Evolutionary conservation across 2,329 filamentous ascomycete species (phyloP).

Genomic region (Aureobasidium sp.): DNA sequence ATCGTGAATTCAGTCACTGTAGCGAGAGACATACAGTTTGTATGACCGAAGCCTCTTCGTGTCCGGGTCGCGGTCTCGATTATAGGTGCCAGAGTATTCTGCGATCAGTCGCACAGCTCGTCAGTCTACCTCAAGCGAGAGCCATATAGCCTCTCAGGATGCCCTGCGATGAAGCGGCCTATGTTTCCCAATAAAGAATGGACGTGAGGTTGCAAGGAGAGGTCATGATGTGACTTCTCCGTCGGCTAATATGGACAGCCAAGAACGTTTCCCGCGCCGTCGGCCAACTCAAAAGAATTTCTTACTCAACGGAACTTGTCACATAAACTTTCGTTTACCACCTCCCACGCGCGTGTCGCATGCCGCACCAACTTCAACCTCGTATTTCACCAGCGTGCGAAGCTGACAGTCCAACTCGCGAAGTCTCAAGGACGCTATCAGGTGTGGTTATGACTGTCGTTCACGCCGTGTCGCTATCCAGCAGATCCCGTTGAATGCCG

Average conservation of each 20-base stretch:
- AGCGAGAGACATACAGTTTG: background rate
- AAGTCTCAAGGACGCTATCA: constrained; percentile 7
- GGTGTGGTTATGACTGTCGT: constrained; percentile 9
- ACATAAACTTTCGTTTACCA: background rate
- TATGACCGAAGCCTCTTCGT: background rate
- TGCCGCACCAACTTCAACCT: background rate
- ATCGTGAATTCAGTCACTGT: background rate
- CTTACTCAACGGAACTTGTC: background rate
- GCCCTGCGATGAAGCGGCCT: background rate
- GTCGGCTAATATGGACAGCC: background rate
- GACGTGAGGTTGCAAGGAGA: background rate
- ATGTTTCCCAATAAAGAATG: background rate
- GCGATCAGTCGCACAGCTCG: no score
- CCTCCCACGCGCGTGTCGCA: background rate
- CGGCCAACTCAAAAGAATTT: background rate
- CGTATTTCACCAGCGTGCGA: background rate
- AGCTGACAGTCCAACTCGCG: background rate
- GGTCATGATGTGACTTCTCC: background rate
- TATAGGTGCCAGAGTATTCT: no score
- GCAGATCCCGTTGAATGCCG: background rate
- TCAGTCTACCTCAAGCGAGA: background rate
- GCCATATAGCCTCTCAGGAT: background rate
- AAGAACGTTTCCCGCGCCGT: background rate
- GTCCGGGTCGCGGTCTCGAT: no score
- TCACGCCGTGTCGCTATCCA: background rate